Conservation (phyloP, 768 basidiomycete genomes). For the Clavaria fumosa region DNA sequence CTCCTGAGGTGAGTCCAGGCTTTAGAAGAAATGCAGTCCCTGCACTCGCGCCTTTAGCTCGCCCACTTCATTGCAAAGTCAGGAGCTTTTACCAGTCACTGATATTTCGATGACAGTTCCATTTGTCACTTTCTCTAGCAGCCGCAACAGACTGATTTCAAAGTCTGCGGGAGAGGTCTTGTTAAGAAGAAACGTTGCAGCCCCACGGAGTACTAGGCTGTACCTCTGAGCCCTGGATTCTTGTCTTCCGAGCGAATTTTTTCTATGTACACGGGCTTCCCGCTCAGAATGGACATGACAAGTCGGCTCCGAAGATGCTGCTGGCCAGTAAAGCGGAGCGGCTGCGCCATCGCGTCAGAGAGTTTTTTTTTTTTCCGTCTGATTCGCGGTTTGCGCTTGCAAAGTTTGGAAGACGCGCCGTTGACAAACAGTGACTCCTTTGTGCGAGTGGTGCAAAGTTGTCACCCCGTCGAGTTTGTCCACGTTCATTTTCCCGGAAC, state of each 20-base stretch:
- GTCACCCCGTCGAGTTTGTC: too few relatives aligned
- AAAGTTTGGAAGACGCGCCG: background rate
- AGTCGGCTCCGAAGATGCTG: constrained; percentile 71
- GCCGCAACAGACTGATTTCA: constrained; percentile 77
- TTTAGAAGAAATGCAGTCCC: constrained; percentile 87
- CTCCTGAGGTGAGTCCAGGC: constrained; percentile 84
- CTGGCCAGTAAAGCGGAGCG: constrained; percentile 58
- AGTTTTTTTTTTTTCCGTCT: constrained; percentile 3
- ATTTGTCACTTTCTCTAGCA: constrained; percentile 86
- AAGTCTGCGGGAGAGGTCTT: constrained; percentile 40
- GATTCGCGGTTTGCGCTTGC: background rate
- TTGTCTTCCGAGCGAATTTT: constrained; percentile 85
- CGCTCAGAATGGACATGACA: constrained; percentile 80
- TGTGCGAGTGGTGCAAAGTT: too few relatives aligned
- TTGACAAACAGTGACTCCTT: too few relatives aligned
- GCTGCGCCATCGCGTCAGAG: constrained; percentile 30
- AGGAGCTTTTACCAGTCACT: constrained; percentile 54
- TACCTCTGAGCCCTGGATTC: constrained; percentile 88
- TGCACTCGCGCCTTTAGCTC: too few relatives aligned
- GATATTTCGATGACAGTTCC: constrained; percentile 93
- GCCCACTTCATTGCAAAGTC: too few relatives aligned
- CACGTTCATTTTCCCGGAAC: background rate
- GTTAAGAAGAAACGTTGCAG: constrained; percentile 2
- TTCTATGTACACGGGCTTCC: constrained; percentile 70
- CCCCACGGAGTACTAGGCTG: constrained; percentile 1